A percentile compares a stretch with the other conserved stretches of the same genome.
Conservation (phyloP, 495 filamentous ascomycete genomes). For the Pyrenula aspistea region DNA sequence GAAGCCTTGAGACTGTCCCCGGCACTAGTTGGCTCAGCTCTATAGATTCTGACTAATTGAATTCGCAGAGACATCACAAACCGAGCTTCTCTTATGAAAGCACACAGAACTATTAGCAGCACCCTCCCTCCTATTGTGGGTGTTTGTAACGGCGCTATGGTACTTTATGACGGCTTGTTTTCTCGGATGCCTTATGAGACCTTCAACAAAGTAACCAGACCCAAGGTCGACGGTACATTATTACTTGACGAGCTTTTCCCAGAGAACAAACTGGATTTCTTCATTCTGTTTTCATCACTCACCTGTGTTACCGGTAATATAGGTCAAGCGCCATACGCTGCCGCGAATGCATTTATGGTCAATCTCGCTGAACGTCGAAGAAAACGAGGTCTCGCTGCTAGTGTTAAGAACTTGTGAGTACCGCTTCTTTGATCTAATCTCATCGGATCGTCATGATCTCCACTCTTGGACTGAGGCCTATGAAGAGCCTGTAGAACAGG, state of each 20-base stretch:
- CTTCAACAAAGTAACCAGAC: background rate
- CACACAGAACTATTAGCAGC: background rate
- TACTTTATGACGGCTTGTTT: slow-evolving; percentile 8
- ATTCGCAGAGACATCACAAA: background rate
- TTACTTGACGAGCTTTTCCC: slow-evolving; percentile 10
- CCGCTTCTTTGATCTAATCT: no score
- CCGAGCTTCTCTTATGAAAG: background rate
- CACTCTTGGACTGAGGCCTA: no score
- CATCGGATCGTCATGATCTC: no score
- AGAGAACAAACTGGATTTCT: slow-evolving; percentile 21
- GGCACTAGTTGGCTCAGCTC: no score
- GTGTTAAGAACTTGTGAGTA: background rate
- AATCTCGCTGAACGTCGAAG: slow-evolving; percentile 17
- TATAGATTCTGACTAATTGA: background rate
- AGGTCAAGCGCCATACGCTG: slow-evolving; percentile 37
- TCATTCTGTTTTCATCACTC: slow-evolving; percentile 20
- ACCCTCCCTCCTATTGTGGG: slow-evolving; percentile 3
- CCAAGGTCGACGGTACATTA: slow-evolving; percentile 11
- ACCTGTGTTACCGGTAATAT: slow-evolving; percentile 13
- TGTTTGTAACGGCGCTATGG: slow-evolving; percentile 9
- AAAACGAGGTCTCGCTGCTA: background rate
- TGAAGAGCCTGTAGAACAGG: no score
- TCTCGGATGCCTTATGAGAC: slow-evolving; percentile 3
- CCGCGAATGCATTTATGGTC: slow-evolving; percentile 40
- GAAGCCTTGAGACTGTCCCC: no score